Evolutionary conservation across 2,329 filamentous ascomycete species (phyloP).

Genomic region (Colletotrichum sp.): DNA sequence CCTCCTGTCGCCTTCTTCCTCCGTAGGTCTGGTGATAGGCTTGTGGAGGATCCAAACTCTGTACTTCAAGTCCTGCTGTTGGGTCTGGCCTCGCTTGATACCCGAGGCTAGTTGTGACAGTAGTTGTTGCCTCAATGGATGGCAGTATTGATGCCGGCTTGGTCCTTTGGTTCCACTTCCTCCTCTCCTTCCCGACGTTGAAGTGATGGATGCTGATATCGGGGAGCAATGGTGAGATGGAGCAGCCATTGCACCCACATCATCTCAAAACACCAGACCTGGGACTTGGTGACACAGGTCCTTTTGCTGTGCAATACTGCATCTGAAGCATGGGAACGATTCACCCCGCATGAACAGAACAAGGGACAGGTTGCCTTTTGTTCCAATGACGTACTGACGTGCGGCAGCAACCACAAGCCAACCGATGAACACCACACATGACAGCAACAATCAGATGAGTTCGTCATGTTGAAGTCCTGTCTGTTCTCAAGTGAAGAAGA

Average conservation of each 20-base stretch:
- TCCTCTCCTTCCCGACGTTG: neutral
- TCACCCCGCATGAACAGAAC: neutral
- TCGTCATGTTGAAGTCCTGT: neutral
- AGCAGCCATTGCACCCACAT: neutral
- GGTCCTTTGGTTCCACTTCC: neutral
- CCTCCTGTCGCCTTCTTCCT: neutral
- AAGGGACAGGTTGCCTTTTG: neutral
- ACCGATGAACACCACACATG: neutral
- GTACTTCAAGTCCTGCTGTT: neutral
- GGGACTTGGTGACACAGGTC: neutral
- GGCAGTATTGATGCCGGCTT: neutral
- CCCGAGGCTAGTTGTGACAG: neutral
- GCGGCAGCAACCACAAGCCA: neutral
- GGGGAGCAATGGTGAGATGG: neutral
- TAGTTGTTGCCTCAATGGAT: neutral
- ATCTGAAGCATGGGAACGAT: neutral
- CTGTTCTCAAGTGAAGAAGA: slow-evolving; percentile 1
- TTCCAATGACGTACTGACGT: neutral
- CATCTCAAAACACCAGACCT: neutral
- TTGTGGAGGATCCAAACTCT: neutral
- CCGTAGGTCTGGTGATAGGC: neutral
- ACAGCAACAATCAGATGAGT: neutral
- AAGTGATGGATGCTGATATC: neutral
- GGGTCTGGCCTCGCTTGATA: neutral
- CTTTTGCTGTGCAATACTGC: neutral